Evolutionary conservation across 768 basidiomycete species (phyloP).

Genomic region (Phanerodontia chrysosporium): DNA sequence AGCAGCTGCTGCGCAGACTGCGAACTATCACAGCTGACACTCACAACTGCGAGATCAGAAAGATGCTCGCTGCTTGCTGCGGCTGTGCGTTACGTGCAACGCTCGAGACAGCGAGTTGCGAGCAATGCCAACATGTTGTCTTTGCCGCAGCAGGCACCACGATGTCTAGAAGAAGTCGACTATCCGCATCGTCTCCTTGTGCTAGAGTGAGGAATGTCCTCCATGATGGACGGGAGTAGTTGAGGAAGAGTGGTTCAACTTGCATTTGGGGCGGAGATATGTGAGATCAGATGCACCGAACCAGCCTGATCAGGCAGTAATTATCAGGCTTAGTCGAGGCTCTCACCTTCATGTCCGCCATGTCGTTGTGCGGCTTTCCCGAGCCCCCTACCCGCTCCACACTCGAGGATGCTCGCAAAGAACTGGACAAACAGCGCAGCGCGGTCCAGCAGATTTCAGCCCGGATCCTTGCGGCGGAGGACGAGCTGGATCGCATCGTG

Average conservation of each 20-base stretch:
- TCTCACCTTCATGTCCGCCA: constrained; percentile 12
- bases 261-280: not conserved
- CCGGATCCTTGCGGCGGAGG: constrained; percentile 51
- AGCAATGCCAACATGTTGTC: too few species aligned
- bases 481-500: constrained; percentile 54
- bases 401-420: constrained; percentile 46
- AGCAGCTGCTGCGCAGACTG: too few species aligned
- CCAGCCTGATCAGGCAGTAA: not conserved
- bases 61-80: too few species aligned
- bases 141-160: too few species aligned
- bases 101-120: too few species aligned
- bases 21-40: too few species aligned
- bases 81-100: too few species aligned
- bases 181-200: too few species aligned
- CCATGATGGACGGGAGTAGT: not conserved
- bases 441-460: constrained; percentile 32
- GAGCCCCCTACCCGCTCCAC: constrained; percentile 59
- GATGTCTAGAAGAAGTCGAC: too few species aligned
- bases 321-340: not conserved
- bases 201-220: too few species aligned
- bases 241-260: not conserved
- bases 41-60: too few species aligned
- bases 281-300: not conserved
- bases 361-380: constrained; percentile 33
- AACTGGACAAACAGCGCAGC: constrained; percentile 32